These are phyloP conservation scores for Nemania sp. DNA, from an alignment of 2,329 filamentous ascomycete species.

Conservation along the genomic window DNA sequence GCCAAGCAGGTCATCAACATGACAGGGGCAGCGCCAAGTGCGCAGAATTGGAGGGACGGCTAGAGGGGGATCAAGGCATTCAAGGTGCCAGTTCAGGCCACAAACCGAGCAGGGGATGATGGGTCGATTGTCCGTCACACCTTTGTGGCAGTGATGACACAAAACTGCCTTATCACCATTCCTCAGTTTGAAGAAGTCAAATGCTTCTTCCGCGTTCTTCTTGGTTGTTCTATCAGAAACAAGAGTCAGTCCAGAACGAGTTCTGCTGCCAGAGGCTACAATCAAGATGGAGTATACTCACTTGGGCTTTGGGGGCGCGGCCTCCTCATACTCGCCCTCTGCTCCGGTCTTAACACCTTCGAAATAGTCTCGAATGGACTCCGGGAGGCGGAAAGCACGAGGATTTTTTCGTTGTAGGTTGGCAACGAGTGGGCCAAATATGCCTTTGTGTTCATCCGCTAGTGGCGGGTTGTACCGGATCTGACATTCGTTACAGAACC, in stretches of 20 bases:
- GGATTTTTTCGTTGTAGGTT: constrained; percentile 71
- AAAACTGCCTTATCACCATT: constrained; percentile 76
- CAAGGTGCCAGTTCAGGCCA: constrained; percentile 83
- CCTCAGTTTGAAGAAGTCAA: constrained; percentile 70
- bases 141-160: constrained; percentile 75
- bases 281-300: constrained; percentile 48
- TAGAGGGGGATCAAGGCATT: constrained; percentile 85
- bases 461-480: constrained; percentile 53
- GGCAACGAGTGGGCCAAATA: constrained; percentile 66
- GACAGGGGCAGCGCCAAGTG: constrained; percentile 88
- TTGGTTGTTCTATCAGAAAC: constrained; percentile 49
- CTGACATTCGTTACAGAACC: constrained; percentile 80
- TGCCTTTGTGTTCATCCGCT: constrained; percentile 52
- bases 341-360: constrained; percentile 76
- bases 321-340: constrained; percentile 81
- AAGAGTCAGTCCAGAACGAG: constrained; percentile 38
- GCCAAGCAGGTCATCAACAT: constrained; percentile 75
- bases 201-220: constrained; percentile 62
- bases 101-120: constrained; percentile 87
- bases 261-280: not conserved
- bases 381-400: constrained; percentile 73
- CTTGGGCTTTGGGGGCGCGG: constrained; percentile 57
- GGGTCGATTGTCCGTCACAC: constrained; percentile 65
- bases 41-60: constrained; percentile 76
- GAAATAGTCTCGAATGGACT: constrained; percentile 73